A percentile compares a stretch with the other conserved stretches of the same genome.
These are phyloP conservation scores for Prunus davidiana DNA, from an alignment of 306 rosid species.

Conservation along the genomic window DNA sequence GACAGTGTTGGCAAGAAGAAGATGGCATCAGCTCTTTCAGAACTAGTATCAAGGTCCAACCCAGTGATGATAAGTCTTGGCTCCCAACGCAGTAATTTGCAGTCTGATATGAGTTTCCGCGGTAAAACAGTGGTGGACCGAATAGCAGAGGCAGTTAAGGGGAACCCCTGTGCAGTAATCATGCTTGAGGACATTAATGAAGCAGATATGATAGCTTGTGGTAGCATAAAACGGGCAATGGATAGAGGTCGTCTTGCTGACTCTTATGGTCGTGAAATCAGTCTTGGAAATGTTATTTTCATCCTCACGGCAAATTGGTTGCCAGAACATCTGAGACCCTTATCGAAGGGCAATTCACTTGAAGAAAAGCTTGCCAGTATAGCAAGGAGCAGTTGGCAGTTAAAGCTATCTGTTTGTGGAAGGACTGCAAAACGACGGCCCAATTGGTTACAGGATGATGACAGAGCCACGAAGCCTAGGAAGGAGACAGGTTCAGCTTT, in stretches of 20 bases:
- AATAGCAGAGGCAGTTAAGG: slow-evolving; percentile 72
- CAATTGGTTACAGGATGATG: slow-evolving; percentile 54
- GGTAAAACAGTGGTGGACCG: slow-evolving; percentile 85
- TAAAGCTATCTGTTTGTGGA: slow-evolving; percentile 55
- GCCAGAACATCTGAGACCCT: slow-evolving; percentile 64
- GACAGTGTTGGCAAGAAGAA: slow-evolving; percentile 91
- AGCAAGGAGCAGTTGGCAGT: slow-evolving; percentile 64
- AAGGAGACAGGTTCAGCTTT: slow-evolving; percentile 44
- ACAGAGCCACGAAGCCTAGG: slow-evolving; percentile 56
- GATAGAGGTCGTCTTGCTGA: slow-evolving; percentile 81
- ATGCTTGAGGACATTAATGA: slow-evolving; percentile 82
- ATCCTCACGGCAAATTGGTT: slow-evolving; percentile 77
- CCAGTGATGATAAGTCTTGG: slow-evolving; percentile 65
- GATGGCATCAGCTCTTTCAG: slow-evolving; percentile 89
- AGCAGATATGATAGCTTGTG: slow-evolving; percentile 53
- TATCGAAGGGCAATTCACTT: slow-evolving; percentile 41
- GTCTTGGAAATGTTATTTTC: slow-evolving; percentile 77
- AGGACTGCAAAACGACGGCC: slow-evolving; percentile 65
- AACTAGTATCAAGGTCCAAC: slow-evolving; percentile 63
- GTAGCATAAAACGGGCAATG: slow-evolving; percentile 78
- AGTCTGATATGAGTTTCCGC: slow-evolving; percentile 58
- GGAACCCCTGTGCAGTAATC: slow-evolving; percentile 76
- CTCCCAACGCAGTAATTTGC: slow-evolving; percentile 51
- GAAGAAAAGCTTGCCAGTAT: slow-evolving; percentile 59
- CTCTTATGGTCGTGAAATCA: slow-evolving; percentile 88